These are phyloP conservation scores for Phytopythium helicoides DNA, from an alignment of 352 stramenopile species.

Conservation along the genomic window DNA sequence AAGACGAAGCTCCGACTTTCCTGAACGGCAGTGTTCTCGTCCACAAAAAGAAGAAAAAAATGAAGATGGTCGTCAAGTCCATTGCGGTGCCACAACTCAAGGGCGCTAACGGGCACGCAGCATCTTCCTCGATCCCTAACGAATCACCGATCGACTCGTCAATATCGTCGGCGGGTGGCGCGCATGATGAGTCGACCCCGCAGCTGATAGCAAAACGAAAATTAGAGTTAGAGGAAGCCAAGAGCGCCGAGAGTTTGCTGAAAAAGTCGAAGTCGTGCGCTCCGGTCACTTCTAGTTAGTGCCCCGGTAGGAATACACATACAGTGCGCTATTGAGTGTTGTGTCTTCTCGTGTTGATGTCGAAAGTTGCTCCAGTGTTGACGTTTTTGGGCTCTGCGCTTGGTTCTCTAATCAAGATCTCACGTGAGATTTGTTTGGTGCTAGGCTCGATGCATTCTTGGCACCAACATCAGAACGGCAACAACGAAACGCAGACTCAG, in stretches of 20 bases:
- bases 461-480: too few species aligned
- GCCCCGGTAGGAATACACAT: conserved; percentile 16
- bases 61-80: conserved; percentile 80
- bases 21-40: conserved; percentile 38
- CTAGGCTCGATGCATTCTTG: too few species aligned
- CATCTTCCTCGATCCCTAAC: background rate
- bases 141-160: background rate
- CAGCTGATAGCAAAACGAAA: conserved; percentile 53
- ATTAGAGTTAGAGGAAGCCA: conserved; percentile 49
- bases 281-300: conserved; percentile 65
- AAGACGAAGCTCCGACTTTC: conserved; percentile 50
- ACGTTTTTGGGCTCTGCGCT: too few species aligned
- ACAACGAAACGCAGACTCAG: too few species aligned
- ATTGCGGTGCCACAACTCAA: conserved; percentile 44
- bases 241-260: conserved; percentile 54
- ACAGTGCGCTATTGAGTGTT: conserved; percentile 8
- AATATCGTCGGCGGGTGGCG: conserved; percentile 5
- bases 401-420: too few species aligned
- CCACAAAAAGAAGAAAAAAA: conserved; percentile 41
- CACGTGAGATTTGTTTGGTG: too few species aligned
- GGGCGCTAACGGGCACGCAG: background rate
- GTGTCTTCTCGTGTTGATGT: too few species aligned
- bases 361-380: too few species aligned
- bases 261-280: conserved; percentile 76
- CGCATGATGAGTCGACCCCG: conserved; percentile 12